Conservation (phyloP, 106 monocot species). For the Platanthera guangdongensis region DNA sequence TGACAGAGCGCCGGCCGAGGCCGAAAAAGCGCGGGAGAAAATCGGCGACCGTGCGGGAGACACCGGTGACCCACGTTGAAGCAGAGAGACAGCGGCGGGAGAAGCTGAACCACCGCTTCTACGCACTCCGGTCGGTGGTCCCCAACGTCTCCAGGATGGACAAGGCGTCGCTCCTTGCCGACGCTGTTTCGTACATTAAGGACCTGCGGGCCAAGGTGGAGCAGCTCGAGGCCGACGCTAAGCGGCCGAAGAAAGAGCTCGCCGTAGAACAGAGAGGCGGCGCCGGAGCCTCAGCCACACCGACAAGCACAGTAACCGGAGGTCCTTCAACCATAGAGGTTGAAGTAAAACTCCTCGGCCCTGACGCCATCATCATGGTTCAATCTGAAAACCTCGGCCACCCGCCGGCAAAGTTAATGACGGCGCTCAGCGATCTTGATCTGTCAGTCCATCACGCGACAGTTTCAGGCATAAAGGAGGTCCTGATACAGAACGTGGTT, state of each 20-base stretch:
- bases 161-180: constrained; percentile 73
- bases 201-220: constrained; percentile 45
- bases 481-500: constrained; percentile 17
- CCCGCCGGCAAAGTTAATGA: constrained; percentile 41
- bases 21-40: constrained; percentile 31
- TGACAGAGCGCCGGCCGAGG: not conserved
- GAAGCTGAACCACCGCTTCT: constrained; percentile 79
- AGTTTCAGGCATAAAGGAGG: constrained; percentile 15
- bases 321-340: constrained; percentile 12
- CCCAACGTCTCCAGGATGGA: constrained; percentile 81
- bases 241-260: not conserved
- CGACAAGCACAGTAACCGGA: not conserved
- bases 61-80: constrained; percentile 56
- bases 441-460: constrained; percentile 37
- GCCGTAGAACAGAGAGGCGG: not conserved
- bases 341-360: constrained; percentile 28
- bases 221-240: constrained; percentile 33
- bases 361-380: constrained; percentile 25
- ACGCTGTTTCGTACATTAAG: constrained; percentile 68
- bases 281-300: not conserved
- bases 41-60: constrained; percentile 18
- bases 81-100: constrained; percentile 74
- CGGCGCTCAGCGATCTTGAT: constrained; percentile 22
- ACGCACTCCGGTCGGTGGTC: constrained; percentile 65
- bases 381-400: constrained; percentile 20